Evolutionary conservation across 2,329 filamentous ascomycete species (phyloP).

Genomic region (Colletotrichum melonis): DNA sequence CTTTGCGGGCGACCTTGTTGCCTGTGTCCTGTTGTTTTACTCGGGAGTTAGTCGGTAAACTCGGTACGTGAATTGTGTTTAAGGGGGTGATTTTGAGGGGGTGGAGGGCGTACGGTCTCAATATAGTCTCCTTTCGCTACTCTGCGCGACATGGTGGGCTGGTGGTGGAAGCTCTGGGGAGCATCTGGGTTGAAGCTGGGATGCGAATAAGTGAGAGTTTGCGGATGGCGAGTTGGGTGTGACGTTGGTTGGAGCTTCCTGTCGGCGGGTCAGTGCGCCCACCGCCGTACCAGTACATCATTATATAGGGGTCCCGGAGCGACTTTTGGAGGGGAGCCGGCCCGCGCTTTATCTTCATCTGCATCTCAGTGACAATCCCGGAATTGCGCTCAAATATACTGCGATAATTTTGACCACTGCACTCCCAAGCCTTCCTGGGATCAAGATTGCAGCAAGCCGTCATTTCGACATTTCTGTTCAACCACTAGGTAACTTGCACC

Average conservation of each 20-base stretch:
- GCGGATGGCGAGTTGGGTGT: not conserved
- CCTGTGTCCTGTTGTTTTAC: slow-evolving; percentile 84
- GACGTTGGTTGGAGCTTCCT: slow-evolving; percentile 12
- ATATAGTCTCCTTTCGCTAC: slow-evolving; percentile 92
- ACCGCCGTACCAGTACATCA: no score
- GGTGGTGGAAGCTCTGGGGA: not conserved
- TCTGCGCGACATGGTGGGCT: slow-evolving; percentile 76
- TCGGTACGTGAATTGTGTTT: no score
- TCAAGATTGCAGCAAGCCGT: not conserved
- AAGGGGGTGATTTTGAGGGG: no score
- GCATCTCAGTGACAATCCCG: not conserved
- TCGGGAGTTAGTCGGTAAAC: slow-evolving; percentile 17
- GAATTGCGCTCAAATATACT: fast-evolving
- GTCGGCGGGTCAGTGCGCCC: not conserved
- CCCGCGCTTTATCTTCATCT: no score
- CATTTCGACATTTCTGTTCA: not conserved
- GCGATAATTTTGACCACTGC: not conserved
- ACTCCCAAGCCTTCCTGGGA: not conserved
- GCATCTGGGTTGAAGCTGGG: not conserved
- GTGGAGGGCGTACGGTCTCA: slow-evolving; percentile 77
- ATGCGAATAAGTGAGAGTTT: not conserved
- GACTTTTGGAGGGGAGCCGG: no score
- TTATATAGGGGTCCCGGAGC: no score
- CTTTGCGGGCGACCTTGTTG: slow-evolving; percentile 96
- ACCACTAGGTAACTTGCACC: not conserved